Conservation (phyloP, 2,329 filamentous ascomycete genomes). For the Passalora sequoiae region DNA sequence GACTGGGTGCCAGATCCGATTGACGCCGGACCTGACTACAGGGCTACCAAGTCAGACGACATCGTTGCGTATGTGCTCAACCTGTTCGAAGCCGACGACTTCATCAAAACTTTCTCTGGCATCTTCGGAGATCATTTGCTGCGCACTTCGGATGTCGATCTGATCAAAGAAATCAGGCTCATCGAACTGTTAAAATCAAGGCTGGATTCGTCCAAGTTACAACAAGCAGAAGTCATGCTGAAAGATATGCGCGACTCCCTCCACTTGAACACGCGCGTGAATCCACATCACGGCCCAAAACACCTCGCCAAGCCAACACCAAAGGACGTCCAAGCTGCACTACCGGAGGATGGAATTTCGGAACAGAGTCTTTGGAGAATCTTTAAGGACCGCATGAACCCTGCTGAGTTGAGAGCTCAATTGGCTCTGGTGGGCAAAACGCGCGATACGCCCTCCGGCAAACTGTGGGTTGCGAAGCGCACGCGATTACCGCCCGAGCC, state of each 20-base stretch:
- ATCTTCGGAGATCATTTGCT: slow-evolving; percentile 80
- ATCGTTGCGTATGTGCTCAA: slow-evolving; percentile 86
- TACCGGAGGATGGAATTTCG: slow-evolving; percentile 35
- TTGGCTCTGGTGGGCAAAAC: slow-evolving; percentile 27
- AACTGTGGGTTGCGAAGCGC: slow-evolving; percentile 30
- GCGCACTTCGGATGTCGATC: slow-evolving; percentile 56
- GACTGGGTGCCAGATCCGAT: slow-evolving; percentile 88
- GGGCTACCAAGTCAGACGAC: slow-evolving; percentile 80
- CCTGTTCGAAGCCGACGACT: slow-evolving; percentile 84
- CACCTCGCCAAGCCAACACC: slow-evolving; percentile 23
- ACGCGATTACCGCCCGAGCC: slow-evolving; percentile 21
- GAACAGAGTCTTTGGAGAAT: slow-evolving; percentile 29
- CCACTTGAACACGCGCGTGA: slow-evolving; percentile 49
- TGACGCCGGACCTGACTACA: slow-evolving; percentile 86
- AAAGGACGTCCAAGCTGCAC: slow-evolving; percentile 31
- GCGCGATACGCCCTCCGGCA: slow-evolving; percentile 13
- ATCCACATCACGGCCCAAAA: slow-evolving; percentile 16
- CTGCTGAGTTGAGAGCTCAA: slow-evolving; percentile 23
- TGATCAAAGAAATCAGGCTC: slow-evolving; percentile 75
- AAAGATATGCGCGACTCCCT: slow-evolving; percentile 81
- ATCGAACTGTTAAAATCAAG: slow-evolving; percentile 81
- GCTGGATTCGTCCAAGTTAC: slow-evolving; percentile 78
- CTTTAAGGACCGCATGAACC: slow-evolving; percentile 28
- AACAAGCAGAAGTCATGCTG: slow-evolving; percentile 96
- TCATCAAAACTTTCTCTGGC: slow-evolving; percentile 88